These are phyloP conservation scores for Pleurostoma richardsiae DNA, from an alignment of 2,329 filamentous ascomycete genomes.

Conservation along the genomic window DNA sequence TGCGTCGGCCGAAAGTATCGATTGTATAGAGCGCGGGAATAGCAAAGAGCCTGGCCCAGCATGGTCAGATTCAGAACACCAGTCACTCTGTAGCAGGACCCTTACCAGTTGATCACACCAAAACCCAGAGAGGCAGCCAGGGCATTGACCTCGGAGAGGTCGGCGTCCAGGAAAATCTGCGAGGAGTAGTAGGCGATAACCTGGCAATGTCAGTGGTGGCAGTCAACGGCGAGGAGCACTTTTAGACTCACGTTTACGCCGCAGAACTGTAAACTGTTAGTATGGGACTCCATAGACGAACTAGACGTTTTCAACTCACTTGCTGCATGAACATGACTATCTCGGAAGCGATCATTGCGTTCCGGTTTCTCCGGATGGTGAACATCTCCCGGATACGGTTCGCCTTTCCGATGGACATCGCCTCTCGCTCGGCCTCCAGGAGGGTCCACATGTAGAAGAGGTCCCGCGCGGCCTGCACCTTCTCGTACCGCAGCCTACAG, in stretches of 20 bases:
- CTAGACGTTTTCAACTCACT: conserved; percentile 29
- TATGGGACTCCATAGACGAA: background rate
- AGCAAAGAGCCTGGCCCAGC: conserved; percentile 60
- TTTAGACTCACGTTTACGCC: conserved; percentile 28
- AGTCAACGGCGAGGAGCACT: background rate
- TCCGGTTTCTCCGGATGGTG: conserved; percentile 56
- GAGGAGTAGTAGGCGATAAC: conserved; percentile 55
- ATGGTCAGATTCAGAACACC: conserved; percentile 18
- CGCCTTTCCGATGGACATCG: conserved; percentile 39
- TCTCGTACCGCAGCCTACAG: conserved; percentile 40
- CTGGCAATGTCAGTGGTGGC: background rate
- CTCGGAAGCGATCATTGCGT: conserved; percentile 54
- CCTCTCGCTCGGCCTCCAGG: conserved; percentile 49
- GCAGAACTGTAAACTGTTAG: conserved; percentile 35
- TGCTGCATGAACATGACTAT: conserved; percentile 63
- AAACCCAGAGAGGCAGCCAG: conserved; percentile 58
- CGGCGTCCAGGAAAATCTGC: conserved; percentile 53
- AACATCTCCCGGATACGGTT: conserved; percentile 52
- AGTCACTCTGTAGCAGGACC: no score
- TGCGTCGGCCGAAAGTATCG: conserved; percentile 62
- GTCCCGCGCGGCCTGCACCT: conserved; percentile 50
- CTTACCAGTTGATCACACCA: conserved; percentile 55
- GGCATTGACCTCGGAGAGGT: conserved; percentile 44
- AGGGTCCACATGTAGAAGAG: conserved; percentile 53
- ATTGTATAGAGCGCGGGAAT: conserved; percentile 62